Conservation (phyloP, 805 yeast species). For the Candida anglica region DNA sequence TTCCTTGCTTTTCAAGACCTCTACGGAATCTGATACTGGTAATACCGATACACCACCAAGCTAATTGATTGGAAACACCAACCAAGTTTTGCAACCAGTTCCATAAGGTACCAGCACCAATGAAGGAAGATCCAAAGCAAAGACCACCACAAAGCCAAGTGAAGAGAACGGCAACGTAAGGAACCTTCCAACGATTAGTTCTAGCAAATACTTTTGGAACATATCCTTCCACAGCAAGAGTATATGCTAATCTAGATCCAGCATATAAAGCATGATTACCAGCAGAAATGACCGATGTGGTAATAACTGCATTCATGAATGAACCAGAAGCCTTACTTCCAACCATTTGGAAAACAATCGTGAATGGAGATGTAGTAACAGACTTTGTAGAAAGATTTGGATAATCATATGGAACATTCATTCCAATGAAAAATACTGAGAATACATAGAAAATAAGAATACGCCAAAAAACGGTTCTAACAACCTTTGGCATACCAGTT, state of each 20-base stretch:
- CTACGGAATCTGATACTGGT: conserved; percentile 47
- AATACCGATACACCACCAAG: conserved; percentile 48
- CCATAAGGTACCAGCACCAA: conserved; percentile 53
- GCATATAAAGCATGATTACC: conserved; percentile 53
- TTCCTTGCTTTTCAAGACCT: conserved; percentile 42
- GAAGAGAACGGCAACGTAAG: conserved; percentile 45
- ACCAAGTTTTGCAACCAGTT: conserved; percentile 49
- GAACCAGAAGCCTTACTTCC: conserved; percentile 40
- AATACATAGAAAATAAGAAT: conserved; percentile 32
- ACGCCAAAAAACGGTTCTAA: conserved; percentile 28
- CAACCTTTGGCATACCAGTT: conserved; percentile 24
- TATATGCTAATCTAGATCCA: conserved; percentile 45
- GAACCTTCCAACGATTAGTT: conserved; percentile 41
- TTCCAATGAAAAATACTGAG: conserved; percentile 38
- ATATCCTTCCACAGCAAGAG: conserved; percentile 48
- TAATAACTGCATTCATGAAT: conserved; percentile 51
- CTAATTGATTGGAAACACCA: conserved; percentile 49
- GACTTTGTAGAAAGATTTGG: conserved; percentile 24
- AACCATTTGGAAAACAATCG: conserved; percentile 38
- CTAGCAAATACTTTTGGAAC: conserved; percentile 40
- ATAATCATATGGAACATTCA: conserved; percentile 38
- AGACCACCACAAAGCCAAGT: conserved; percentile 56
- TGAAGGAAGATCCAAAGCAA: conserved; percentile 57
- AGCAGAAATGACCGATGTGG: conserved; percentile 52
- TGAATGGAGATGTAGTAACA: conserved; percentile 36